Evolutionary conservation across 2,329 filamentous ascomycete genomes (phyloP).

Genomic region (Elsinoe ampelina): DNA sequence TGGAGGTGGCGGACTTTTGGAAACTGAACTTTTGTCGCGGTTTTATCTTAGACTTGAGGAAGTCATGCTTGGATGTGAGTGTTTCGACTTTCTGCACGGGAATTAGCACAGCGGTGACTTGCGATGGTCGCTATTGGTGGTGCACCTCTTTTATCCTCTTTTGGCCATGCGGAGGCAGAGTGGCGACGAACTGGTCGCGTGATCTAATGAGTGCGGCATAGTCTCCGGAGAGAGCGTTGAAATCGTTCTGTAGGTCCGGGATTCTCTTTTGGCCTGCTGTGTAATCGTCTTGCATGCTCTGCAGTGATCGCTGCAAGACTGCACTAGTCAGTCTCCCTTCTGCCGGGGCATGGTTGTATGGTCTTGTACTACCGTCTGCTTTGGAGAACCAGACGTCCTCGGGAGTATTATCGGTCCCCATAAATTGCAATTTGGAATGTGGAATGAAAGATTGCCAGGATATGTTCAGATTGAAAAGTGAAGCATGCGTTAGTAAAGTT

Average conservation of each 20-base stretch:
- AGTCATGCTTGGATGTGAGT: not conserved
- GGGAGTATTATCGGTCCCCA: not conserved
- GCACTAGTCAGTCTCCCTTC: too few species aligned
- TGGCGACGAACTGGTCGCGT: not conserved
- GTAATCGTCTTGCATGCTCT: too few species aligned
- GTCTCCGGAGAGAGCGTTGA: not conserved
- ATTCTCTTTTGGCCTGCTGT: too few species aligned
- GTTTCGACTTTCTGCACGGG: not conserved
- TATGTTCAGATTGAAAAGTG: not conserved
- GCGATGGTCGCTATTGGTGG: too few species aligned
- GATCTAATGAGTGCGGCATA: not conserved
- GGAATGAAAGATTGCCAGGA: not conserved
- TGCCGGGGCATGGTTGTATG: not conserved
- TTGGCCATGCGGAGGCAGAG: not conserved
- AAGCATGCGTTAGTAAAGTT: not conserved
- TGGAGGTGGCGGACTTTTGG: conserved; percentile 27
- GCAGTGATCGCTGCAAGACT: too few species aligned
- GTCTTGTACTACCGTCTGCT: not conserved
- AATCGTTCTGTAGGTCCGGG: too few species aligned
- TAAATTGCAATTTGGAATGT: not conserved
- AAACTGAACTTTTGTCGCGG: conserved; percentile 64
- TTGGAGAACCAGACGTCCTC: not conserved
- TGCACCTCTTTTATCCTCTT: conserved; percentile 3
- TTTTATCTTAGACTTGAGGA: conserved; percentile 41
- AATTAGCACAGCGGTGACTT: too few species aligned